phyloP scores from a whole-genome alignment of 1,284 basidiomycete species.

The Sphagnurus paluster region DNA sequence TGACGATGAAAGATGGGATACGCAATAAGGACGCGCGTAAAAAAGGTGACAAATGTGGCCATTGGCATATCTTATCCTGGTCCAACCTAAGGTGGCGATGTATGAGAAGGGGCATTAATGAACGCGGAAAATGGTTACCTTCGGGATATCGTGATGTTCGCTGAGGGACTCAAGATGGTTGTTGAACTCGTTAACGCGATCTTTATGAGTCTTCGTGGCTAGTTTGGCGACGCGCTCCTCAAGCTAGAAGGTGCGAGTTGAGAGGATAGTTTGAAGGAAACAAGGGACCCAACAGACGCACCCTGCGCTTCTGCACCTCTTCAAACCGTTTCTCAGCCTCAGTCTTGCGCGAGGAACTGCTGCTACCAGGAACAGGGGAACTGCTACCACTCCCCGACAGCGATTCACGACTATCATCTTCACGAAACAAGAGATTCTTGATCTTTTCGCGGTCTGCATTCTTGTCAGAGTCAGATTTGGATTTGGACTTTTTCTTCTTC shows the following conservation, averaged over 20 bases:
- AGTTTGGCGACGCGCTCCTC: constrained; percentile 79
- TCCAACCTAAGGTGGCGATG: constrained; percentile 55
- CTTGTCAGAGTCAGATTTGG: constrained; percentile 44
- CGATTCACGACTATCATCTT: constrained; percentile 47
- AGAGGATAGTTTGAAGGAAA: neutral
- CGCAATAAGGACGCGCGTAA: neutral
- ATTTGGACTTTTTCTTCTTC: constrained; percentile 87
- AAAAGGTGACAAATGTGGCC: no score
- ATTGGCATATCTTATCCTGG: constrained; percentile 58
- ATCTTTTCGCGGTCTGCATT: constrained; percentile 43
- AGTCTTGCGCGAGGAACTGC: constrained; percentile 64
- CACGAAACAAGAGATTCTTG: constrained; percentile 51
- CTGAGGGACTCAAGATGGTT: constrained; percentile 84
- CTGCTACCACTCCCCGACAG: constrained; percentile 57
- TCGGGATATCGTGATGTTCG: constrained; percentile 94
- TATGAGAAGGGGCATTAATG: constrained; percentile 20
- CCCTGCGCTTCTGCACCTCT: constrained; percentile 80
- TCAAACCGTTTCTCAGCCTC: constrained; percentile 91
- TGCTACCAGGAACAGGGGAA: constrained; percentile 50
- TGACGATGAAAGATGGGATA: constrained; percentile 4
- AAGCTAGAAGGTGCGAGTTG: constrained; percentile 48
- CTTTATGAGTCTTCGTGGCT: constrained; percentile 91
- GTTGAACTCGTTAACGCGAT: constrained; percentile 93
- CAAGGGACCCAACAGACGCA: constrained; percentile 41
- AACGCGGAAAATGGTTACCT: constrained; percentile 47